These are phyloP conservation scores for Raphanus raphanistrum DNA, from an alignment of 345 rosid genomes.

Conservation along the genomic window DNA sequence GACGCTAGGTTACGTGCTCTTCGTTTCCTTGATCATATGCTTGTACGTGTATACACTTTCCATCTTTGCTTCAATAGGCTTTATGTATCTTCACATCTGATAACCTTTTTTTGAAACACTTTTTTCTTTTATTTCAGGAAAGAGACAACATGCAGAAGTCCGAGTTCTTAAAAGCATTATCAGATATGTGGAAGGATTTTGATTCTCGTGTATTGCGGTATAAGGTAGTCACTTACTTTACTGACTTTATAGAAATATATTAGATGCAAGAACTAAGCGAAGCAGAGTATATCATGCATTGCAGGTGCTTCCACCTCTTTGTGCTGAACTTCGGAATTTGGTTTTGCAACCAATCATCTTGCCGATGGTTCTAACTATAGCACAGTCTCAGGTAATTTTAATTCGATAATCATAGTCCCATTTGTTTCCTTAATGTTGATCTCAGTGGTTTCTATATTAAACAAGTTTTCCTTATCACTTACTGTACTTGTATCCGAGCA, in stretches of 20 bases:
- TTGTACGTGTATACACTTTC: constrained; percentile 59
- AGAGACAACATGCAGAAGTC: constrained; percentile 98
- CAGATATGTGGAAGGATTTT: constrained; percentile 99
- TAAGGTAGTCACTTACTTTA: constrained; percentile 56
- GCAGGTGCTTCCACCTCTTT: constrained; percentile 96
- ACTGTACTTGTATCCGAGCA: neutral
- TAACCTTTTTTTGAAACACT: neutral
- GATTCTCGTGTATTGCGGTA: constrained; percentile 93
- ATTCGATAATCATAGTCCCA: neutral
- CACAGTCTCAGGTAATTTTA: constrained; percentile 81
- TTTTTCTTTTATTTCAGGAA: constrained; percentile 58
- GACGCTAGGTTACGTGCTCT: constrained; percentile 98
- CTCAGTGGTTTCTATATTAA: neutral
- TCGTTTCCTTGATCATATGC: constrained; percentile 98
- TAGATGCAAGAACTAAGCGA: constrained; percentile 18
- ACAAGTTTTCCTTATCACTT: neutral
- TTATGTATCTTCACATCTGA: neutral
- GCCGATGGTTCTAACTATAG: constrained; percentile 96
- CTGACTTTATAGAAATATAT: constrained; percentile 5
- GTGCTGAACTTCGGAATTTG: constrained; percentile 96
- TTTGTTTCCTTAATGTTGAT: constrained; percentile 7
- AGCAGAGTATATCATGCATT: constrained; percentile 26
- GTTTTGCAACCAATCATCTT: constrained; percentile 95
- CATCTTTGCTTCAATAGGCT: constrained; percentile 12
- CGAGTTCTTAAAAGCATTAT: constrained; percentile 91